Conservation (phyloP, 768 basidiomycete species). For the Leccinum barrowsii region DNA sequence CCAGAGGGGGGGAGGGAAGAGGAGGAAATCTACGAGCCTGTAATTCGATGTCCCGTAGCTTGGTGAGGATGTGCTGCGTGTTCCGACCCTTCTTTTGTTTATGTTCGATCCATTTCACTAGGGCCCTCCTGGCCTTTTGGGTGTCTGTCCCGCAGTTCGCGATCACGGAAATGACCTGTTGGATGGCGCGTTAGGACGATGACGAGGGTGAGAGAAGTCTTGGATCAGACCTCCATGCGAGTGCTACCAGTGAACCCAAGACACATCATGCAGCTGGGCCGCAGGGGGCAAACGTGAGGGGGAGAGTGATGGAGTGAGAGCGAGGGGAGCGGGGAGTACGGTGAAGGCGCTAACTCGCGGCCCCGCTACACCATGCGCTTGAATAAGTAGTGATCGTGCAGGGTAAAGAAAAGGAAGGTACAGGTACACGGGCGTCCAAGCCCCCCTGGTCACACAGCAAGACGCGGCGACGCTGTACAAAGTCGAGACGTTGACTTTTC, state of each 20-base stretch:
- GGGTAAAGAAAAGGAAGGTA: neutral
- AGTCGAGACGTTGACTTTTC: neutral
- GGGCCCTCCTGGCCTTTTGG: conserved; percentile 23
- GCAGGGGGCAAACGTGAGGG: neutral
- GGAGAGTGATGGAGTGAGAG: neutral
- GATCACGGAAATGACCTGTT: conserved; percentile 30
- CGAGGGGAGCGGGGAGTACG: neutral
- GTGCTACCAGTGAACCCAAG: conserved; percentile 28
- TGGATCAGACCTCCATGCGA: conserved; percentile 23
- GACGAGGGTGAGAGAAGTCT: neutral
- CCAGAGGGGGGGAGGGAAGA: neutral
- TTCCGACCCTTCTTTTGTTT: conserved; percentile 28
- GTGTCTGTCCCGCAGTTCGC: conserved; percentile 31
- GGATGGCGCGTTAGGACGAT: neutral
- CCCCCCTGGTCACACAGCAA: neutral
- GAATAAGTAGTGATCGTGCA: neutral
- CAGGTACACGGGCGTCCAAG: neutral
- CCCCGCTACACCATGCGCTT: neutral
- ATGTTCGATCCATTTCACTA: conserved; percentile 27
- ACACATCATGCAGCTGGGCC: conserved; percentile 13
- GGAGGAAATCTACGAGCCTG: conserved; percentile 18
- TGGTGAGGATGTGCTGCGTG: conserved; percentile 29
- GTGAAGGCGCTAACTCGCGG: neutral
- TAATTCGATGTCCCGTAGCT: conserved; percentile 24
- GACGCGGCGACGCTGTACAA: neutral